Evolutionary conservation across 768 basidiomycete species (phyloP), one percentile per base, ranked within the genome.

Genomic region (Clitopilus passeckerianus): DNA sequence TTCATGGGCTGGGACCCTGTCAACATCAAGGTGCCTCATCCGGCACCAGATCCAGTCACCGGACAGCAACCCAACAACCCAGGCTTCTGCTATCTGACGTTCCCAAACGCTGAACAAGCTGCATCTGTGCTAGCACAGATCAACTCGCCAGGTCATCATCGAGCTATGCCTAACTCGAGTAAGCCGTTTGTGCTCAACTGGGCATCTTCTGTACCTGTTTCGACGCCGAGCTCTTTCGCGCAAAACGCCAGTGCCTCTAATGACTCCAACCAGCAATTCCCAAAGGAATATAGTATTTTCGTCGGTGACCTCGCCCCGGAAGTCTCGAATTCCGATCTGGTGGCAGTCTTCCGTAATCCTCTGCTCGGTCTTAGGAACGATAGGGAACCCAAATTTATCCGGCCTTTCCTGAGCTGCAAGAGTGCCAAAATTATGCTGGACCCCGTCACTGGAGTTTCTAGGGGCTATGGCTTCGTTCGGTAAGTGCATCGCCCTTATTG

Each of bases 351-450:
- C 74, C 87, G 92, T 67, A 93, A 95, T 71, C 93, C 93, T 0
- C 89, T 93, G 2, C 82, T 93, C 14, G 91, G 91, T 44, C 80
- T 93, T 57, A 83, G 91, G 60, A 90, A 89, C 68, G 91, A 94
- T 69, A 81, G 92, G 59, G 91, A 91, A 70, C 92, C 93, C 18
- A 91, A 91, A 71, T 90, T 93, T 64, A 93, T 95, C 57, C 82
- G 86, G 7, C 91, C 93, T 1, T 97, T 96, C 75, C 73, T 85
- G 35, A 95, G 92, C 70, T 95, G 93, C 75, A 94, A 93, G 77
- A 95, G 93, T 71, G 95, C 95, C 30, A 95, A 94, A 77, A 96
- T 93, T 64, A 95, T 95, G 93, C 77, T 93, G 53, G 93, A 95
- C 71, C 93, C 94, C 1, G 83, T 89, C 20, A 93, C 93, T 5